A percentile compares a stretch with the other conserved stretches of the same genome.
Evolutionary conservation across 306 rosid species (phyloP).

Genomic region (Hylodesmum podocarpum): DNA sequence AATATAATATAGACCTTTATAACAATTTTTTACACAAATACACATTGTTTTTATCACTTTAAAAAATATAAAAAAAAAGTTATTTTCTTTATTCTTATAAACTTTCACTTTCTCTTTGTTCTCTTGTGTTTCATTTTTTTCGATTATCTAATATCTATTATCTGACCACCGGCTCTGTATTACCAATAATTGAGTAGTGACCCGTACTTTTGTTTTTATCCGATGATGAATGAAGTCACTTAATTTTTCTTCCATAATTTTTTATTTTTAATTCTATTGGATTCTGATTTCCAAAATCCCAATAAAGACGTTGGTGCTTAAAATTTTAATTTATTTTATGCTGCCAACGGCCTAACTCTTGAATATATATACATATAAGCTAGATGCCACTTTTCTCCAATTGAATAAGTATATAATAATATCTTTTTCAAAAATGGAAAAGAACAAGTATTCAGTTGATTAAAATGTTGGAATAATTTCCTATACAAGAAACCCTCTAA

Average conservation of each 20-base stretch:
- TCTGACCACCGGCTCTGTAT: not conserved
- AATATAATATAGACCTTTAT: too few species aligned
- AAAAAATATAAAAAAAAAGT: too few species aligned
- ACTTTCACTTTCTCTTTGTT: too few species aligned
- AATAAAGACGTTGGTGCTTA: not conserved
- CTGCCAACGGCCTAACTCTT: slow-evolving; percentile 41
- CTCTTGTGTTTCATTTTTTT: too few species aligned
- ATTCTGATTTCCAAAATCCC: slow-evolving; percentile 25
- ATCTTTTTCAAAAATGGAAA: not conserved
- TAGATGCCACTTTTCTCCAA: slow-evolving; percentile 6
- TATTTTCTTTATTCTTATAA: too few species aligned
- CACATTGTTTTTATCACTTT: too few species aligned
- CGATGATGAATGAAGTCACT: not conserved
- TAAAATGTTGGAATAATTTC: slow-evolving; percentile 20
- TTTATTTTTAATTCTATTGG: not conserved
- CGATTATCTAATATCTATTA: too few species aligned
- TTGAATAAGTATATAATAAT: not conserved
- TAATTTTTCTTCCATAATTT: not conserved
- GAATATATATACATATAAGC: not conserved
- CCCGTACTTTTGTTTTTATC: not conserved
- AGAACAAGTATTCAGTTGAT: slow-evolving; percentile 17
- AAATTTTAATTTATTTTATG: not conserved
- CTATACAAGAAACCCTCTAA: not conserved
- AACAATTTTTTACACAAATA: too few species aligned
- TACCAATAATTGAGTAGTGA: not conserved